Conservation (phyloP, 2,329 filamentous ascomycete species). For the Sclerotinia trifoliorum region DNA sequence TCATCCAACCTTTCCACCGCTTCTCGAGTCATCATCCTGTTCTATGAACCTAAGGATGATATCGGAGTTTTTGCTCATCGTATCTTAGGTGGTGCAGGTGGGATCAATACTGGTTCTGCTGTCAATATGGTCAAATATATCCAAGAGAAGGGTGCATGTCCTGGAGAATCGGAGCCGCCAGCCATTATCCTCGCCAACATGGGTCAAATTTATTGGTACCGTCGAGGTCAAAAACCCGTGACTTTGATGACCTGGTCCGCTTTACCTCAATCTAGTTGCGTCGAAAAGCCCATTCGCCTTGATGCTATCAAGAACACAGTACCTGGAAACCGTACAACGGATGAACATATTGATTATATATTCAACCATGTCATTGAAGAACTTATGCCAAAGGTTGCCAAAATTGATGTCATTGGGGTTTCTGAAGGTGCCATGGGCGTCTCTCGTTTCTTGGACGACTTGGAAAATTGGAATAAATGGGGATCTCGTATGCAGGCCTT, state of each 20-base stretch:
- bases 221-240: conserved; percentile 59
- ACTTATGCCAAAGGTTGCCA: conserved; percentile 49
- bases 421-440: conserved; percentile 63
- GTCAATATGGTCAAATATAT: conserved; percentile 59
- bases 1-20: conserved; percentile 55
- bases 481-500: conserved; percentile 48
- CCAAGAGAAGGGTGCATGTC: conserved; percentile 27
- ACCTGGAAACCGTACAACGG: conserved; percentile 54
- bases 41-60: conserved; percentile 71
- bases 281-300: conserved; percentile 55
- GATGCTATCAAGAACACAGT: conserved; percentile 59
- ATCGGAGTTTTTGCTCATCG: conserved; percentile 74
- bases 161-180: conserved; percentile 41
- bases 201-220: conserved; percentile 76
- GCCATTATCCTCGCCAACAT: conserved; percentile 75
- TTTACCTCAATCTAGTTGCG: conserved; percentile 61
- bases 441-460: conserved; percentile 56
- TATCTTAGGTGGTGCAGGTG: conserved; percentile 59
- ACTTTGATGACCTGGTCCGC: conserved; percentile 56
- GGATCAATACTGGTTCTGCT: conserved; percentile 68
- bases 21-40: conserved; percentile 67
- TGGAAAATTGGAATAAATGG: conserved; percentile 52
- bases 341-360: conserved; percentile 64
- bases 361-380: conserved; percentile 61
- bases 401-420: conserved; percentile 69